Percentiles rank a stretch among this genome's conserved stretches.
phyloP scores from a whole-genome alignment of 2,329 filamentous ascomycete species.

The Monilinia laxa region DNA sequence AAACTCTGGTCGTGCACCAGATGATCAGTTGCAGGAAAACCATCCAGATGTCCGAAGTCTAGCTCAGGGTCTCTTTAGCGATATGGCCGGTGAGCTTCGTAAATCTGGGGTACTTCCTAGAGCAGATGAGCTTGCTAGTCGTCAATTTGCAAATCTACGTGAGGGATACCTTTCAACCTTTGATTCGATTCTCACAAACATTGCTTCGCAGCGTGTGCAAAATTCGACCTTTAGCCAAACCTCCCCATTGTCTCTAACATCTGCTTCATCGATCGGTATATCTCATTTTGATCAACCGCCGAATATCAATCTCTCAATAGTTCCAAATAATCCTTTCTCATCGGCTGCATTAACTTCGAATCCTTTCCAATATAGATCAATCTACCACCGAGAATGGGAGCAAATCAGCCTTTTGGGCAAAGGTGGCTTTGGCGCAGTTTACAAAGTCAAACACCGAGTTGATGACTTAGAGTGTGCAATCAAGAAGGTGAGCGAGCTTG shows the following conservation, averaged over 20 bases:
- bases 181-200: slow-evolving; percentile 33
- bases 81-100: slow-evolving; percentile 31
- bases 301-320: not conserved
- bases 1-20: slow-evolving; percentile 31
- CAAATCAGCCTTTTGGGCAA: slow-evolving; percentile 58
- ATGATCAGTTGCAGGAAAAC: slow-evolving; percentile 33
- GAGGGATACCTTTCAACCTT: slow-evolving; percentile 33
- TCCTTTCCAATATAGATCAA: slow-evolving; percentile 19
- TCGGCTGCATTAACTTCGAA: slow-evolving; percentile 18
- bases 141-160: slow-evolving; percentile 28
- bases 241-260: not conserved
- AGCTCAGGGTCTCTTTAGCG: slow-evolving; percentile 32
- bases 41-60: slow-evolving; percentile 34
- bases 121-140: slow-evolving; percentile 28
- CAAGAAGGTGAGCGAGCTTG: slow-evolving; percentile 48
- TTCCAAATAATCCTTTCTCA: slow-evolving; percentile 22
- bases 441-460: slow-evolving; percentile 58
- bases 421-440: slow-evolving; percentile 66
- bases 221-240: slow-evolving; percentile 2
- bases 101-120: slow-evolving; percentile 35
- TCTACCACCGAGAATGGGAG: slow-evolving; percentile 21
- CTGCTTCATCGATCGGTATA: slow-evolving; percentile 11
- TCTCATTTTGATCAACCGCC: slow-evolving; percentile 19
- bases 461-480: slow-evolving; percentile 64
- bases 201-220: slow-evolving; percentile 27